Base-by-base conservation (phyloP, 345 rosid species). In the Noccaea caerulescens region DNA sequence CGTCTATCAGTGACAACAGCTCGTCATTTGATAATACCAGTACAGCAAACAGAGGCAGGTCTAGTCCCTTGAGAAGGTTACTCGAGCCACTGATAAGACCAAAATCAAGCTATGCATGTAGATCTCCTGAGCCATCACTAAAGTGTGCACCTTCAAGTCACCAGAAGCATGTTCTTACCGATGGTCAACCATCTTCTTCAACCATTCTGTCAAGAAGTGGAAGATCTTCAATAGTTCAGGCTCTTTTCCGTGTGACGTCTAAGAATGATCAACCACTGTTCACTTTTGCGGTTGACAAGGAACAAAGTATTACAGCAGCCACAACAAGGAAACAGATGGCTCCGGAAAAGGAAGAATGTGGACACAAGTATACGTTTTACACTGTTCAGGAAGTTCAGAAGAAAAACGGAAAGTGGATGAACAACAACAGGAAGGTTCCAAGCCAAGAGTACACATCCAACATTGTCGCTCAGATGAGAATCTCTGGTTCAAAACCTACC, bases 51-150 rank as follows among this genome's bases (percentile, higher is more conserved):
- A 81, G 84, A 83, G 84, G 92, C 77, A 85, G 90, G 79, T 87
- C 96, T 56, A 93, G 97, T 82, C 98, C 98, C 41, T 80, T 93
- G 79, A 87, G 94, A 80, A 88, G 96, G 83, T 74, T 93, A 55
- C 75, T 93, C 56, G 96, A 88, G 54, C 94, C 96, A 18, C 72
- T 93, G 45, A 76, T 87, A 67, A 91, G 82, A 80, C 84, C 91
- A 11, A 93, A 84, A 77, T 76, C 79, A 33, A 80, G 76, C 41
- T 79, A 71, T 59, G 65, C 75, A 43, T 79, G 70, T 66, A 68
- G 73, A 20, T 77, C 78, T 69, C 71, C 63, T 49, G 86, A 85
- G 61, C 80, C 83, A 67, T 59, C 83, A 47, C 75, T 62, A 73
- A 82, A 52, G 47, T 79, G 70, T 63, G 76, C 75, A 1, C 66